These are phyloP conservation scores for Yamadazyma mexicana DNA, from an alignment of 1,139 yeast species.

Conservation along the genomic window DNA sequence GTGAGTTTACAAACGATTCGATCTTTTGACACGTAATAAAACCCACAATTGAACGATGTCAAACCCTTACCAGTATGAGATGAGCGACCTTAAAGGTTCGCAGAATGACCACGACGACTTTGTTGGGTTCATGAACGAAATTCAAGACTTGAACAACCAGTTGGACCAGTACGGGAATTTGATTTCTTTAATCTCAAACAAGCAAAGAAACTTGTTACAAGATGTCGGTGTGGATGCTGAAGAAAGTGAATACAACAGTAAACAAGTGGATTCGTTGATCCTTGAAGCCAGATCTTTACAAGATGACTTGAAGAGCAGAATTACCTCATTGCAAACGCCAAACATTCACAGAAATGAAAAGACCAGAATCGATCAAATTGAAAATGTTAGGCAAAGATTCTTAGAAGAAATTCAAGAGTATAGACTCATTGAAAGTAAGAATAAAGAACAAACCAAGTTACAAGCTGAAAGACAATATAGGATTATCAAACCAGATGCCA, in stretches of 20 bases:
- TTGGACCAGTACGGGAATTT: constrained; percentile 77
- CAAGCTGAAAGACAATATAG: constrained; percentile 93
- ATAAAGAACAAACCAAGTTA: constrained; percentile 78
- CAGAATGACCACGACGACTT: constrained; percentile 52
- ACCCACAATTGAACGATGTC: constrained; percentile 19
- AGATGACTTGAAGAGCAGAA: constrained; percentile 68
- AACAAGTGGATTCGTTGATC: constrained; percentile 74
- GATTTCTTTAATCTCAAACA: constrained; percentile 74
- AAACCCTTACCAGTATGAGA: constrained; percentile 36
- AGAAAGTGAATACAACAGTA: constrained; percentile 67
- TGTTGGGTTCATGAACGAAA: constrained; percentile 77
- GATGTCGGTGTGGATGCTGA: constrained; percentile 77
- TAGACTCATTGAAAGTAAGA: constrained; percentile 82
- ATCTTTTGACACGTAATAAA: too few species aligned
- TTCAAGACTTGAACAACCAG: constrained; percentile 78
- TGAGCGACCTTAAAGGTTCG: constrained; percentile 28
- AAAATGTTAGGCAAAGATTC: constrained; percentile 82
- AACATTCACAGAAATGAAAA: constrained; percentile 69
- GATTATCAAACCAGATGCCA: constrained; percentile 91
- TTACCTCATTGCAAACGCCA: constrained; percentile 68
- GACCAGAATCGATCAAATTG: constrained; percentile 88
- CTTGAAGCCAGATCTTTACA: constrained; percentile 82
- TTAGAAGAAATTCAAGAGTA: constrained; percentile 83
- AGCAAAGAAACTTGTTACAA: constrained; percentile 80
- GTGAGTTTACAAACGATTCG: too few species aligned